These are phyloP conservation scores for Carex littledalei DNA, from an alignment of 176 grass and related monocot genomes.

Conservation along the genomic window DNA sequence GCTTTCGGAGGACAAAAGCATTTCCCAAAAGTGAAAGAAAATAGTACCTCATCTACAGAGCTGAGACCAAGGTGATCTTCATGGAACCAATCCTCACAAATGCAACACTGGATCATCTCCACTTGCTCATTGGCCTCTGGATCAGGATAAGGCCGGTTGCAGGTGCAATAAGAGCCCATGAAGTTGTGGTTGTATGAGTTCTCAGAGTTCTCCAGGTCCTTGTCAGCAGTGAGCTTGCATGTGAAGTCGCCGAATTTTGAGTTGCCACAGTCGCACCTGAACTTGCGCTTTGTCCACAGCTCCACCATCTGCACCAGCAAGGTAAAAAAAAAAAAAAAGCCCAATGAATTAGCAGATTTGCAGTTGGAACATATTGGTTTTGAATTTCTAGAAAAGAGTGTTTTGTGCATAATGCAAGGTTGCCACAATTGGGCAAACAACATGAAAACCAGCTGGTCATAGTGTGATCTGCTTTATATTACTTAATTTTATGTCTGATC, in stretches of 20 bases:
- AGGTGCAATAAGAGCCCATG: conserved; percentile 88
- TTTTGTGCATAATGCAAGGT: not conserved
- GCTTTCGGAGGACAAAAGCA: not conserved
- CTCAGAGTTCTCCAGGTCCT: conserved; percentile 54
- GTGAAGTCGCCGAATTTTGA: conserved; percentile 65
- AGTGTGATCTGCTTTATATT: not conserved
- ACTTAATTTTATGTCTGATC: not conserved
- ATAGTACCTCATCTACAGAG: conserved; percentile 55
- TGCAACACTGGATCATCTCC: conserved; percentile 98
- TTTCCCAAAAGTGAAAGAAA: conserved; percentile 10
- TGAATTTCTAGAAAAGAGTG: not conserved
- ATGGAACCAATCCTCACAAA: conserved; percentile 99
- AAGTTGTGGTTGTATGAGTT: conserved; percentile 97
- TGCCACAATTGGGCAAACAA: not conserved
- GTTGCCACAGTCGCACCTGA: conserved; percentile 92
- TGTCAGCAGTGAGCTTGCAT: conserved; percentile 78
- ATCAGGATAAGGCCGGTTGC: conserved; percentile 90
- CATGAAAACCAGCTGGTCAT: not conserved
- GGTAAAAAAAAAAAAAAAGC: no score
- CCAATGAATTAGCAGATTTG: not conserved
- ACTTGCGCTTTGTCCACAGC: conserved; percentile 95
- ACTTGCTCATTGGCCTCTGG: conserved; percentile 79
- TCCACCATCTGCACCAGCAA: conserved; percentile 56
- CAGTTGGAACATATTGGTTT: not conserved
- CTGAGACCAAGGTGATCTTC: conserved; percentile 82